Conservation (phyloP, 495 filamentous ascomycete species). For the Podospora tetraspora region DNA sequence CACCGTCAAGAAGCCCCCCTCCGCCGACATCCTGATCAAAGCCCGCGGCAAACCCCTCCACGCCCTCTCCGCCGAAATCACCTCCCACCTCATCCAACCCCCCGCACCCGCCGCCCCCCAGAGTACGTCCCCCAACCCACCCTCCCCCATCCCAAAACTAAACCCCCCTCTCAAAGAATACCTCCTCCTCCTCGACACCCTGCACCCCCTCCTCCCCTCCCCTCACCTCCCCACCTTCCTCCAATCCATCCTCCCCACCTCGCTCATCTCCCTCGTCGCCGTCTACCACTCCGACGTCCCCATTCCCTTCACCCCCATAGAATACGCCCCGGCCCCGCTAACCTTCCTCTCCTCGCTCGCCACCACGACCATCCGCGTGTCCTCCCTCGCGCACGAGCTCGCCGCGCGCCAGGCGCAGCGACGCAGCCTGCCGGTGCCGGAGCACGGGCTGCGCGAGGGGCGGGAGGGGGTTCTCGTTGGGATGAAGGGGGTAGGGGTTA, state of each 20-base stretch:
- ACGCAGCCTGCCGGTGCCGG: constrained; percentile 62
- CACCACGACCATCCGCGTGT: constrained; percentile 44
- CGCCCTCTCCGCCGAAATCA: constrained; percentile 52
- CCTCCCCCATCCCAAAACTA: constrained; percentile 10
- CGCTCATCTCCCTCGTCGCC: constrained; percentile 50
- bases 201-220: constrained; percentile 47
- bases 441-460: constrained; percentile 70
- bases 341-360: constrained; percentile 51
- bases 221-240: constrained; percentile 49
- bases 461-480: constrained; percentile 70
- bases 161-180: constrained; percentile 43
- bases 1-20: constrained; percentile 52
- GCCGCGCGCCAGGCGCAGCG: constrained; percentile 62
- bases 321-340: constrained; percentile 64
- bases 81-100: constrained; percentile 44
- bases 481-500: constrained; percentile 33
- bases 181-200: constrained; percentile 59
- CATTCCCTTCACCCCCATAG: neutral
- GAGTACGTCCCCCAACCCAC: constrained; percentile 29
- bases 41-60: constrained; percentile 53
- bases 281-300: constrained; percentile 66
- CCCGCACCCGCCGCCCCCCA: constrained; percentile 28
- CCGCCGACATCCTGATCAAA: constrained; percentile 58
- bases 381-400: constrained; percentile 62
- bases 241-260: constrained; percentile 49